Conservation (phyloP, 2,329 filamentous ascomycete species). For the Rosellinia necatrix region DNA sequence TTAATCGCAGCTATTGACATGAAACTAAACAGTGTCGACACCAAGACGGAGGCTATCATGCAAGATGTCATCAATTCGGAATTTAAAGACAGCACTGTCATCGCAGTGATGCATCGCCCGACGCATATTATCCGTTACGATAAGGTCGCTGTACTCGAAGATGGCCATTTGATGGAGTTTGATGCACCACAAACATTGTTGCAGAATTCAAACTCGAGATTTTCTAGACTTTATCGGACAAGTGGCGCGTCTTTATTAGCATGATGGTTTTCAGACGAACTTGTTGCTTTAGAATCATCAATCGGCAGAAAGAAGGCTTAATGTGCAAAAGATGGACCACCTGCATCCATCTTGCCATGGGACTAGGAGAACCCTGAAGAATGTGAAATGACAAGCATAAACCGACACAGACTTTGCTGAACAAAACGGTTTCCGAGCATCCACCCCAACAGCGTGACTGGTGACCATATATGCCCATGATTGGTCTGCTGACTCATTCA, state of each 20-base stretch:
- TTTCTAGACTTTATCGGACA: constrained; percentile 17
- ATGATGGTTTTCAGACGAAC: constrained; percentile 18
- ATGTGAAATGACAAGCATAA: constrained; percentile 19
- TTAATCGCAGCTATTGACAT: constrained; percentile 11
- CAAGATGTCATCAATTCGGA: constrained; percentile 32
- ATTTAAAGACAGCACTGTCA: constrained; percentile 30
- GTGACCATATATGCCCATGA: constrained; percentile 18
- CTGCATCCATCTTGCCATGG: constrained; percentile 17
- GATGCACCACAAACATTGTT: constrained; percentile 25
- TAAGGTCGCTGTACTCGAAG: constrained; percentile 27
- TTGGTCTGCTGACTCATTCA: constrained; percentile 14
- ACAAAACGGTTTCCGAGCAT: constrained; percentile 18
- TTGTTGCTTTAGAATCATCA: constrained; percentile 19
- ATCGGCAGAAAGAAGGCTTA: constrained; percentile 13
- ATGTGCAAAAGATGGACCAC: constrained; percentile 17
- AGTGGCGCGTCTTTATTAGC: constrained; percentile 15
- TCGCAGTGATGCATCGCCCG: constrained; percentile 32
- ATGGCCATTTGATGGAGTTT: constrained; percentile 24
- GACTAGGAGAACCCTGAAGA: constrained; percentile 18
- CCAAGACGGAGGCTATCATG: constrained; percentile 31
- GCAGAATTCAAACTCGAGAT: constrained; percentile 19
- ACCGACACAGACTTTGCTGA: constrained; percentile 18
- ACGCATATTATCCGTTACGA: constrained; percentile 28
- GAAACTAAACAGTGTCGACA: constrained; percentile 28
- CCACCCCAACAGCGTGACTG: constrained; percentile 16